A percentile compares a stretch with the other conserved stretches of the same genome.
Conservation (phyloP, 495 filamentous ascomycete genomes). For the Rhypophila decipiens region DNA sequence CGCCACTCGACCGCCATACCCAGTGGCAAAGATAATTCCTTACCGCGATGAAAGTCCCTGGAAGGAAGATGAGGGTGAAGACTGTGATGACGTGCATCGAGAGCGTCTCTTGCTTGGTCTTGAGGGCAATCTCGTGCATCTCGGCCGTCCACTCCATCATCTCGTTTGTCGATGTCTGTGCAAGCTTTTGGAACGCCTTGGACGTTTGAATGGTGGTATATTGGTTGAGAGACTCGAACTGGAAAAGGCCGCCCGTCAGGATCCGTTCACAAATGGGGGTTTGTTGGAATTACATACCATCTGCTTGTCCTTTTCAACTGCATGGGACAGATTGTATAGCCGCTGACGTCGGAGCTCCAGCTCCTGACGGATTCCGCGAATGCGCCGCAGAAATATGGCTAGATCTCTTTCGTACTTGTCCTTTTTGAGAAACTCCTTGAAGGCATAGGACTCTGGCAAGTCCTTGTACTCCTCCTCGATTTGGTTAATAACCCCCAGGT, state of each 20-base stretch:
- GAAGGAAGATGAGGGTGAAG: not conserved
- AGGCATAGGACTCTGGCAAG: conserved; percentile 1
- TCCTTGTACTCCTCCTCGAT: conserved; percentile 20
- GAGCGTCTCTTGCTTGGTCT: conserved; percentile 33
- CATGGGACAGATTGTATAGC: not conserved
- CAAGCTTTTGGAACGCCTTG: conserved; percentile 56
- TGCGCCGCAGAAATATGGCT: conserved; percentile 3
- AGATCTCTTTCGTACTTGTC: conserved; percentile 1
- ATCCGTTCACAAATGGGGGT: no score
- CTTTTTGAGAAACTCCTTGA: conserved; percentile 3
- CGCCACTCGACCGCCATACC: no score
- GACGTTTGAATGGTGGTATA: conserved; percentile 71
- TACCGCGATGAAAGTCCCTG: not conserved
- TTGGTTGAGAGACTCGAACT: conserved; percentile 80
- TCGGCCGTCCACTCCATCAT: conserved; percentile 26
- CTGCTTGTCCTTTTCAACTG: conserved; percentile 2
- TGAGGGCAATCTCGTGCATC: conserved; percentile 30
- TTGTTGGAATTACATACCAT: no score
- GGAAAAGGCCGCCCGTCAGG: no score
- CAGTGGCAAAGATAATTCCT: not conserved
- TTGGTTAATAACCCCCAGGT: conserved; percentile 30
- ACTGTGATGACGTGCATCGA: conserved; percentile 16
- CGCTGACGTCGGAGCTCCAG: conserved; percentile 5
- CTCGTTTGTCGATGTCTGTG: conserved; percentile 29
- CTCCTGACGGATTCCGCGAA: not conserved